Evolutionary conservation across 768 basidiomycete genomes (phyloP), one percentile per base, ranked within the genome.

Genomic region (Stropharia rugosoannulata): DNA sequence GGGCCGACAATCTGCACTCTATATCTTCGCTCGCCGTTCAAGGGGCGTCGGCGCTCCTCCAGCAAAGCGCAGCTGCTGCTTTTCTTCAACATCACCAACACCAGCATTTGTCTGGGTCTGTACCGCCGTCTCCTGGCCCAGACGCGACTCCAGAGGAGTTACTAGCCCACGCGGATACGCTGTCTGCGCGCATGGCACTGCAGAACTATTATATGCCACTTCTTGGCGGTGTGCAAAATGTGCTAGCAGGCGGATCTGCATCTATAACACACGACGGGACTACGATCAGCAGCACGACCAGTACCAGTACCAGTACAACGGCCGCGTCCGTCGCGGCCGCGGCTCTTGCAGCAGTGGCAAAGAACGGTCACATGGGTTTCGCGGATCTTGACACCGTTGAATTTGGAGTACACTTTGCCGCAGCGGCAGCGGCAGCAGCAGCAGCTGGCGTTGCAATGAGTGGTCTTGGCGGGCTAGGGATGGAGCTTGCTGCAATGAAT

Each of bases 121-220:
- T 35, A 37, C 44, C 68, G n/a, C 66, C 69, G 15, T 49, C 73
- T 11, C 72, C 76, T 19, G 73, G 73, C 43, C 73, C 75, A 57
- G 77, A 79, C 57, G 75, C 74, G 35, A 79, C 80, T 9, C 73
- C 80, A n/a, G 83, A 83, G 52, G 82, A 84, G 65, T 75, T 84
- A 45, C 73, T 85, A 39, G 77, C 78, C 3, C 83, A 81, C 59
- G 79, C 83, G 4, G 83, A 84, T 64, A 70, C 77, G 19, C 69
- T 86, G 39, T 81, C 84, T 25, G 79, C 82, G 29, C 78, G 81
- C 58, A 80, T 85, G 75, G 79, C 81, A 19, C 68, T 86, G 51
- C 83, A 84, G 68, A 82, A 80, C 57, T 87, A 78, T 62, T 87
- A 87, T 66, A 72, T 82, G 67, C 84, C 86, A 50, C 73, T 83